These are phyloP conservation scores for Fraxinus angustifolia DNA, from an alignment of 305 asterid species.

Conservation along the genomic window DNA sequence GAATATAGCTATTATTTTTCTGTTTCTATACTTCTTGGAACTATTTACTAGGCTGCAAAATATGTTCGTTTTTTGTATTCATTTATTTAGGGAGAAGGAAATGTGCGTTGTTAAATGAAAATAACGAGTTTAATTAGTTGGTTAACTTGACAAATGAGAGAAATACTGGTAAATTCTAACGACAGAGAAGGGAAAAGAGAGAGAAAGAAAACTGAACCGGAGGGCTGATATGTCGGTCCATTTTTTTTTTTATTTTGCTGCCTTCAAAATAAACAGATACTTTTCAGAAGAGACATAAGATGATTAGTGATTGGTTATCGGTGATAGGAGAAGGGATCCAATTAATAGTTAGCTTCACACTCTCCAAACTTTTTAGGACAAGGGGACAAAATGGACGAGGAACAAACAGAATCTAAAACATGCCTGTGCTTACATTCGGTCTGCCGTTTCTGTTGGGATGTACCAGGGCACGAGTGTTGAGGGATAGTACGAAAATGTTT, in stretches of 20 bases:
- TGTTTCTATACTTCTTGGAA: not conserved
- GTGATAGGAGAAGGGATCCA: not conserved
- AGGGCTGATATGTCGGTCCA: not conserved
- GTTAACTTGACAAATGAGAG: slow-evolving; percentile 3
- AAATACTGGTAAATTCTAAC: not conserved
- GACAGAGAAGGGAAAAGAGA: not conserved
- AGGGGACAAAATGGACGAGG: not conserved
- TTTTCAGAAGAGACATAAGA: not conserved
- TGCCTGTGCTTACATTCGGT: not conserved
- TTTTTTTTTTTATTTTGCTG: not conserved
- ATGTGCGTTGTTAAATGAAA: not conserved
- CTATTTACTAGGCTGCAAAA: not conserved
- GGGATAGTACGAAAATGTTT: not conserved
- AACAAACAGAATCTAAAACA: not conserved
- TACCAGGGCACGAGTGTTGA: not conserved
- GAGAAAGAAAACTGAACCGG: not conserved
- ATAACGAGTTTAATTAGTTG: slow-evolving; percentile 5
- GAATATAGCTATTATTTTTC: not conserved
- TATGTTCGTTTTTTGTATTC: not conserved
- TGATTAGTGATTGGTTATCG: not conserved
- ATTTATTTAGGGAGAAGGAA: slow-evolving; percentile 1
- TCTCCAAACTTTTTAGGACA: not conserved
- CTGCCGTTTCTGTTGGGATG: not conserved
- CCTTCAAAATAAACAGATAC: not conserved
- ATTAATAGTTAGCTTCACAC: not conserved